Conservation (phyloP, 176 grass and related monocot genomes). For the Juncus effusus region DNA sequence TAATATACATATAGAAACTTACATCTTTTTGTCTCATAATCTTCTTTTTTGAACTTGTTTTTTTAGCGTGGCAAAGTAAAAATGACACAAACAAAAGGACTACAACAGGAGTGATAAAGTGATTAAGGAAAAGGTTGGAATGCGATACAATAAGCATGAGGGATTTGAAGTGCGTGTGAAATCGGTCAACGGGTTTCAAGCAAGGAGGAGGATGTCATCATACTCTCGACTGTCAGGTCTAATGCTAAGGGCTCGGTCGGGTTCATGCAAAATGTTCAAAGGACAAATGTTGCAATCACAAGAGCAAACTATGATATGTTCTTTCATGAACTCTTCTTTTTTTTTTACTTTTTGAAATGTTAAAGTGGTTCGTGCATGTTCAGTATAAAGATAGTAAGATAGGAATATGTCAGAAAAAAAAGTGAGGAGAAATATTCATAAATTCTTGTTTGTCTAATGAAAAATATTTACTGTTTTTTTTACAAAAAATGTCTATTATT, state of each 20-base stretch:
- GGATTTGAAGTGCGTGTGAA: constrained; percentile 64
- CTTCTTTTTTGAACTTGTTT: not conserved
- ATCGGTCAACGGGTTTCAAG: constrained; percentile 78
- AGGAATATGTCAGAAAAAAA: not conserved
- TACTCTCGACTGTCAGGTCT: constrained; percentile 70
- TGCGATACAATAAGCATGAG: constrained; percentile 30
- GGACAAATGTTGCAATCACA: constrained; percentile 79
- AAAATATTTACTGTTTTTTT: not conserved
- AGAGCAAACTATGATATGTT: constrained; percentile 58
- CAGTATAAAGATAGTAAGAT: too few species aligned
- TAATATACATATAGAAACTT: too few species aligned
- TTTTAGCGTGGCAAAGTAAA: constrained; percentile 38
- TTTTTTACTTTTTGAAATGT: not conserved
- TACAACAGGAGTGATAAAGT: constrained; percentile 47
- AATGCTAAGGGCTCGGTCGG: constrained; percentile 47
- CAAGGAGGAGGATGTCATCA: constrained; percentile 66
- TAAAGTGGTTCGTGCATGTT: too few species aligned
- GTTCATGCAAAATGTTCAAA: constrained; percentile 58
- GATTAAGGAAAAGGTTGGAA: constrained; percentile 52
- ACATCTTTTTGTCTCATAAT: too few species aligned
- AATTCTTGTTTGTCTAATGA: not conserved
- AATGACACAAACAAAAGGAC: constrained; percentile 19
- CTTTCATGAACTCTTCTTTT: not conserved
- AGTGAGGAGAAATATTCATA: too few species aligned
- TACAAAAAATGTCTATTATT: constrained; percentile 2